These are phyloP conservation scores for Alternaria burnsii DNA, from an alignment of 2,329 filamentous ascomycete species.

Conservation along the genomic window DNA sequence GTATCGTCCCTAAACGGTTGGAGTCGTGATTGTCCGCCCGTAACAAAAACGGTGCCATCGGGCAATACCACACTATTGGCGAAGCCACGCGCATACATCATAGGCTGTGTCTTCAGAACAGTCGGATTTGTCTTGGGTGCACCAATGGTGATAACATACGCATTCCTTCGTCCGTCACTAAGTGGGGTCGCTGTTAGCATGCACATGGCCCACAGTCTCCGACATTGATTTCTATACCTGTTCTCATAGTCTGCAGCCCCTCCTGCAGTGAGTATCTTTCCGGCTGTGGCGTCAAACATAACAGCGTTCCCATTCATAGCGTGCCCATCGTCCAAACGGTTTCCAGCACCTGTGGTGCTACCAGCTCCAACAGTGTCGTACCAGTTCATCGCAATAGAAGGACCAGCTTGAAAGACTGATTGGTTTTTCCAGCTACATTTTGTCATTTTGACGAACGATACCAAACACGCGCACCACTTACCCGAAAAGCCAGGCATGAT, in stretches of 20 bases:
- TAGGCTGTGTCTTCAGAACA: constrained; percentile 32
- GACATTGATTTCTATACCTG: background rate
- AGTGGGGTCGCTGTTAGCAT: background rate
- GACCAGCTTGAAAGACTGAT: constrained; percentile 65
- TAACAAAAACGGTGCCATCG: constrained; percentile 46
- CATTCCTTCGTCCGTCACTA: constrained; percentile 54
- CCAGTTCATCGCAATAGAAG: constrained; percentile 66
- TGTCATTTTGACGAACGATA: background rate
- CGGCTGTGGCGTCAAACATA: constrained; percentile 64
- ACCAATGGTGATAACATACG: constrained; percentile 61
- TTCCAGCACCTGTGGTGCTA: constrained; percentile 53
- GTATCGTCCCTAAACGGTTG: constrained; percentile 32
- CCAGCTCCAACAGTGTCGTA: constrained; percentile 59
- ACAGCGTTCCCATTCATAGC: constrained; percentile 65
- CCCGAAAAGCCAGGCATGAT: constrained; percentile 64
- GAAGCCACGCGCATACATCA: constrained; percentile 43
- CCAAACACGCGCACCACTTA: background rate
- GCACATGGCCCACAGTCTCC: background rate
- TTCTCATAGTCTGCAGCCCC: constrained; percentile 57
- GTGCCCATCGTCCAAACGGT: constrained; percentile 55
- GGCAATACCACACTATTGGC: constrained; percentile 42
- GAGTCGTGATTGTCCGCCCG: constrained; percentile 34
- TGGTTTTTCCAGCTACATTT: constrained; percentile 53
- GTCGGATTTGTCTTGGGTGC: constrained; percentile 31
- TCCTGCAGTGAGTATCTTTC: constrained; percentile 65